Conservation (phyloP, 108 stramenopile genomes). For the Cyclotella distinguenda region DNA sequence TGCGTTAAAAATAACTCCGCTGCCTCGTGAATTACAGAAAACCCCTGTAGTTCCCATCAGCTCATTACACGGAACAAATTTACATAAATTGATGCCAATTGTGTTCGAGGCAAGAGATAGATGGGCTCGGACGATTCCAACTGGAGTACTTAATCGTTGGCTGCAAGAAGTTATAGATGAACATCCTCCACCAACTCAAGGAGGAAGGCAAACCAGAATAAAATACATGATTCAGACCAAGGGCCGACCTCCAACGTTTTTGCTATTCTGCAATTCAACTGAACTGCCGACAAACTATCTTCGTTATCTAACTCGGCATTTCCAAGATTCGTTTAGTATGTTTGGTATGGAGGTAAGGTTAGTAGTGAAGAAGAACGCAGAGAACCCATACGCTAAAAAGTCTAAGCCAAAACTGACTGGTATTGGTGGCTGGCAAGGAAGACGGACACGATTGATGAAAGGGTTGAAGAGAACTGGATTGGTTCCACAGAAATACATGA, state of each 20-base stretch:
- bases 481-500: slow-evolving; percentile 7
- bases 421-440: slow-evolving; percentile 68
- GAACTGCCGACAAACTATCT: slow-evolving; percentile 66
- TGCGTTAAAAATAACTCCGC: too few relatives aligned
- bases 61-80: slow-evolving; percentile 59
- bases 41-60: slow-evolving; percentile 85
- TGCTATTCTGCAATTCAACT: slow-evolving; percentile 76
- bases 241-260: slow-evolving; percentile 87
- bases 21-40: too few relatives aligned
- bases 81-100: slow-evolving; percentile 71
- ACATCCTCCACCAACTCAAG: slow-evolving; percentile 60
- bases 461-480: slow-evolving; percentile 45
- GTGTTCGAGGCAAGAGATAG: slow-evolving; percentile 77
- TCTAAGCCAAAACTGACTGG: slow-evolving; percentile 53
- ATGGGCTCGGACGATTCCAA: slow-evolving; percentile 70
- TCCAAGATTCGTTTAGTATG: slow-evolving; percentile 83
- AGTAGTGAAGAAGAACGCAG: slow-evolving; percentile 68
- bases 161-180: slow-evolving; percentile 67
- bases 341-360: slow-evolving; percentile 84
- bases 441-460: slow-evolving; percentile 51
- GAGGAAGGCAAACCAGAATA: slow-evolving; percentile 61
- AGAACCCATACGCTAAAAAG: slow-evolving; percentile 68
- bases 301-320: slow-evolving; percentile 74
- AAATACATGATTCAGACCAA: slow-evolving; percentile 89
- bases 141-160: slow-evolving; percentile 85